These are phyloP conservation scores for Leccinum boreale DNA, from an alignment of 768 basidiomycete genomes.

Conservation along the genomic window DNA sequence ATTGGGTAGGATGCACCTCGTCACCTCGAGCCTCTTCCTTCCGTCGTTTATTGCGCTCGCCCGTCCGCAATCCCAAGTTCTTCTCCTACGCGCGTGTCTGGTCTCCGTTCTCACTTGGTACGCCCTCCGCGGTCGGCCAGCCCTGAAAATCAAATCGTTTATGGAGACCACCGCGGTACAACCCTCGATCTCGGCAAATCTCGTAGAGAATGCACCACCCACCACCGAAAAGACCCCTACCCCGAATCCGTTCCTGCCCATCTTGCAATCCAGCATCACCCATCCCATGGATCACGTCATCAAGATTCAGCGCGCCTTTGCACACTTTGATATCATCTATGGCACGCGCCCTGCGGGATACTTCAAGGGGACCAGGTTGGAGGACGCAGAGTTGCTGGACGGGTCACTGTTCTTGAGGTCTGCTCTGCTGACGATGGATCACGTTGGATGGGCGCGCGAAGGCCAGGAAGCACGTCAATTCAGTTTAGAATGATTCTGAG, in stretches of 20 bases:
- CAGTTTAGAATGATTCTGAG: conserved; percentile 27
- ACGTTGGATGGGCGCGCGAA: conserved; percentile 40
- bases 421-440: conserved; percentile 30
- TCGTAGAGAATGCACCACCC: not conserved
- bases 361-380: conserved; percentile 28
- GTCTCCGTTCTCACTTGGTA: conserved; percentile 25
- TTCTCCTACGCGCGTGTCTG: conserved; percentile 32
- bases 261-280: conserved; percentile 36
- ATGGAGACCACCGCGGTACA: conserved; percentile 25
- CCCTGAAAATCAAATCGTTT: conserved; percentile 30
- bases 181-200: conserved; percentile 5
- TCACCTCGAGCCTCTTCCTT: conserved; percentile 32
- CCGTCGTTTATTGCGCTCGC: conserved; percentile 20
- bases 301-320: conserved; percentile 34
- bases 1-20: conserved; percentile 24
- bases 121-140: conserved; percentile 29
- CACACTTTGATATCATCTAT: conserved; percentile 33
- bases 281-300: conserved; percentile 34
- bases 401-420: conserved; percentile 35
- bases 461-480: conserved; percentile 28
- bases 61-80: conserved; percentile 15
- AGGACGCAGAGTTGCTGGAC: conserved; percentile 31
- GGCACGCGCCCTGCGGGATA: conserved; percentile 26
- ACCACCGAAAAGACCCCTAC: conserved; percentile 13
- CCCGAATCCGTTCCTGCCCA: conserved; percentile 39